Base-by-base conservation (phyloP, 2,329 filamentous ascomycete genomes). In the Fonsecaea pugnacius region DNA sequence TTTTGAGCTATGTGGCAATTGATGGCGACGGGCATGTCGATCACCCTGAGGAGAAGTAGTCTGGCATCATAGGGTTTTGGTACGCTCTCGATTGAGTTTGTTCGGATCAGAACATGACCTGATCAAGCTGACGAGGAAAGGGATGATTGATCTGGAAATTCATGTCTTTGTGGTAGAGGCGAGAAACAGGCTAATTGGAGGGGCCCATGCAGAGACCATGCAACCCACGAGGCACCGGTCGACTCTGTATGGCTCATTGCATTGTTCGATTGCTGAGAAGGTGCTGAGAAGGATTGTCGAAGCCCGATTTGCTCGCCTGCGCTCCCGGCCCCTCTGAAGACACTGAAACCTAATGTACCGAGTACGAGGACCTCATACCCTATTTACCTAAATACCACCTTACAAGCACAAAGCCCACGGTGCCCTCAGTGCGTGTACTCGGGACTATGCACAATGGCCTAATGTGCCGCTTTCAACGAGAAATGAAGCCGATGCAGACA, bases 191-290 rank as follows among this genome's bases (percentile, higher is more conserved):
- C 43, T 48, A 48, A 48, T 48, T 48, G 43, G 40, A 21, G 4
- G 40, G 40, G 40, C n/a, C 16, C 16, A 4, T 40, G 38, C 14
- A n/a, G 38, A 7, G 38, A 5, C 14, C 16, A 46, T 46, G n/a
- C n/a, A 8, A 18, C 40, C 8, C 40, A 21, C 40, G n/a, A 46
- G 40, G n/a, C n/a, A 46, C 40, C 6, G 6, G 27, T 5, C 27
- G 27, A 30, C 27, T 30, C 27, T 30, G 27, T 30, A 30, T 18
- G 36, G 36, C 12, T 16, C 36, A 40, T 14, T 16, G n/a, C 38
- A 43, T 21, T 21, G 50, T 18, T 43, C 50, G 36, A 53, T 38
- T 52, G 58, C 50, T 60, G 58, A 60, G 58, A 60, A 60, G 58
- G 21, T 7, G 58, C 58, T 60, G 58, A 60, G 43, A 48, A 55